Evolutionary conservation across 78 protist species (phyloP).

Genomic region (Polysphondylium violaceum): DNA sequence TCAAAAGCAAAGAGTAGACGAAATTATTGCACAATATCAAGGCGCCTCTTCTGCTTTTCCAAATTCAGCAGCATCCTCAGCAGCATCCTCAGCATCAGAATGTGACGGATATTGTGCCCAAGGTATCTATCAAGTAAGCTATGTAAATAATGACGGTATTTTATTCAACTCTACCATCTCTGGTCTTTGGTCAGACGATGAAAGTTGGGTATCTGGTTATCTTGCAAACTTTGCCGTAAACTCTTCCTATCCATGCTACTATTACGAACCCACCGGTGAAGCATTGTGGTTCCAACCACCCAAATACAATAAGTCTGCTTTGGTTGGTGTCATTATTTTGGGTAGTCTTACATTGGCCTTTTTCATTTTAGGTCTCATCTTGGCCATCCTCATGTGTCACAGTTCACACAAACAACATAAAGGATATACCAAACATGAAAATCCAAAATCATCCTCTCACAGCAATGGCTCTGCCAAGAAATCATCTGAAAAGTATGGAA

Average conservation of each 20-base stretch:
- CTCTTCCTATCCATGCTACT: slow-evolving; percentile 26
- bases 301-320: neutral
- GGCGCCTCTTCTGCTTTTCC: neutral
- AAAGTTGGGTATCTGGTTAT: slow-evolving; percentile 24
- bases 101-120: slow-evolving; percentile 35
- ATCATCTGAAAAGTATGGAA: neutral
- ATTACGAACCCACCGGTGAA: neutral
- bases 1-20: neutral
- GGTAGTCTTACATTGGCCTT: neutral
- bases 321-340: slow-evolving; percentile 6
- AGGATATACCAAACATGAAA: neutral
- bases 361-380: neutral
- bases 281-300: slow-evolving; percentile 12
- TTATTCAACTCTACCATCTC: neutral
- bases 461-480: neutral
- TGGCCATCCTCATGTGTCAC: neutral
- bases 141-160: neutral
- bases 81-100: slow-evolving; percentile 1
- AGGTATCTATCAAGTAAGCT: slow-evolving; percentile 30
- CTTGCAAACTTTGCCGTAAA: neutral
- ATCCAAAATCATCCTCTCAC: neutral
- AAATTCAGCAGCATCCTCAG: neutral
- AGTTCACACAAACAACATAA: neutral
- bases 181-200: slow-evolving; percentile 21
- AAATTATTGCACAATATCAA: neutral